Base-by-base conservation (phyloP, 805 yeast species). In the Saccharomyces jurei region DNA sequence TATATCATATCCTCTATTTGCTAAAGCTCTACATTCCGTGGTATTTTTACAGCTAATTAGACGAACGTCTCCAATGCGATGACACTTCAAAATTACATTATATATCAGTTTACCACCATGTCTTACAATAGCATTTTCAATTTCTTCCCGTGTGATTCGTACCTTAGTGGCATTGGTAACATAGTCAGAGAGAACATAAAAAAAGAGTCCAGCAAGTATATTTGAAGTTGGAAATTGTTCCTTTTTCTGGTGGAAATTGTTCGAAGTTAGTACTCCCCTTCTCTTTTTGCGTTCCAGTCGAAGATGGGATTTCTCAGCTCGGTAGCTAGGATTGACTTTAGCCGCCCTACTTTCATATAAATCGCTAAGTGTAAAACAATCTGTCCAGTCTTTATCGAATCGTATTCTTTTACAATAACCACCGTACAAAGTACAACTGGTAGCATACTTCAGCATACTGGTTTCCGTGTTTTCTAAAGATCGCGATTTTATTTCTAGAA, bases 401-500 rank as follows among this genome's bases (percentile, higher is more conserved):
- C 97, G 68, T 1, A 91, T 73, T 4, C 78, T 60, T 46, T 85
- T 75, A 63, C 90, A 85, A 65, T 89, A 83, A 0, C 94, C 87
- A 61, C 88, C 86, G 58, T 88, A 80, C 17, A 92, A 71, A 0
- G 97, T 88, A 6, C 84, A 75, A 0, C 84, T 87, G 0, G 83
- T 81, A 1, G 82, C 83, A 60, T 81, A 90, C 2, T 75, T 74
- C 11, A 64, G 68, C 17, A 70, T 73, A 2, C 68, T 65, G 0
- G 78, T 69, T 11, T 72, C 73, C 1, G 79, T 73, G 11, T 73
- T 67, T 56, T 82, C 83, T 5, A 89, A 74, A 2, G 90, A 82
- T 48, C 96, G 74, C 0, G 96, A 95, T 64, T 87, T 89, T 17
- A 91, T 81, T 65, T 90, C 96, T 6, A 92, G 63, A 0, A 92